Conservation (phyloP, 1,284 basidiomycete genomes). For the Laetiporus sulphureus region DNA sequence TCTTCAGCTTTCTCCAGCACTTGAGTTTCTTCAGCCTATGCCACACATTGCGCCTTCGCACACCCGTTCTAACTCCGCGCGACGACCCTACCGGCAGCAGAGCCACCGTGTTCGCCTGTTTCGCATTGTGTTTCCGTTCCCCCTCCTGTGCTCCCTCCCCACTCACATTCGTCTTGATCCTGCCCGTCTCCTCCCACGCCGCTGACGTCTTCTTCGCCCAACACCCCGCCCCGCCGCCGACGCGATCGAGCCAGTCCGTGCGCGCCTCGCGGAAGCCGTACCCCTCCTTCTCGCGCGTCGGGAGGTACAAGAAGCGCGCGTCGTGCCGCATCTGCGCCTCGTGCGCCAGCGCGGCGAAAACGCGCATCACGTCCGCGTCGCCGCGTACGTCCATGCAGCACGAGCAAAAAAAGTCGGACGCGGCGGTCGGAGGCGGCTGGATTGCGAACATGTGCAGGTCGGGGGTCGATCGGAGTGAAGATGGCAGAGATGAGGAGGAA, state of each 20-base stretch:
- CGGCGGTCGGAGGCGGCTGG: conserved; percentile 19
- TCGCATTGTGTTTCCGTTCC: neutral
- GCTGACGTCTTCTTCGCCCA: conserved; percentile 11
- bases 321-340: too few species aligned
- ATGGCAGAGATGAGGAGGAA: too few species aligned
- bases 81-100: too few species aligned
- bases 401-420: conserved; percentile 19
- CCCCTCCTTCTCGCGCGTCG: conserved; percentile 9
- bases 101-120: too few species aligned
- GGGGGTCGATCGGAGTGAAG: too few species aligned
- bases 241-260: conserved; percentile 19
- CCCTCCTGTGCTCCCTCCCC: neutral
- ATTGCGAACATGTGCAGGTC: conserved; percentile 17
- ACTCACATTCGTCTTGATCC: neutral
- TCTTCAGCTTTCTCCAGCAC: neutral
- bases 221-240: conserved; percentile 15
- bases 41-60: neutral
- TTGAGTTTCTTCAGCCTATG: neutral
- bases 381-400: conserved; percentile 24
- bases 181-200: neutral
- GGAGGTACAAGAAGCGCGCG: conserved; percentile 15
- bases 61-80: neutral
- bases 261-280: conserved; percentile 19
- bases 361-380: conserved; percentile 20
- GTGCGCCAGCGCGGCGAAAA: conserved; percentile 19